Evolutionary conservation across 1,139 yeast genomes (phyloP).

Genomic region (Meyerozyma smithsonii): DNA sequence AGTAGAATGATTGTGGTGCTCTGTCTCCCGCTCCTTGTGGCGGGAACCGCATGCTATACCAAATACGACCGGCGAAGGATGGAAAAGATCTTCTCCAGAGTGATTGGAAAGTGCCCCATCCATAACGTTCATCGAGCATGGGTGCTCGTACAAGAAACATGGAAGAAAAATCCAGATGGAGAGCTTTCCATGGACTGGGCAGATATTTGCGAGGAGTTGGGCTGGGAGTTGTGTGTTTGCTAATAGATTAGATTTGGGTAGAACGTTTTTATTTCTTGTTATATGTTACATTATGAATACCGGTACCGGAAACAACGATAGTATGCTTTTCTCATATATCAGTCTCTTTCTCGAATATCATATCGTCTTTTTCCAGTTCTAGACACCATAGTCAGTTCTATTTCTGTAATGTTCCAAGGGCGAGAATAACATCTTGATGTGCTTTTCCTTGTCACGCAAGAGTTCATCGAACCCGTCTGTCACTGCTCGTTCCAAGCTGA

Average conservation of each 20-base stretch:
- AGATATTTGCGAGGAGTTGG: slow-evolving; percentile 6
- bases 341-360: too few relatives aligned
- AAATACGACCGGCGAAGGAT: slow-evolving; percentile 10
- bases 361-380: too few relatives aligned
- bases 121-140: slow-evolving; percentile 7
- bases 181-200: slow-evolving; percentile 7
- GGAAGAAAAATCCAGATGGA: slow-evolving; percentile 7
- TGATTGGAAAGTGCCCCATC: slow-evolving; percentile 9
- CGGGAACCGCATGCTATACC: slow-evolving; percentile 12
- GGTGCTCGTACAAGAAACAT: slow-evolving; percentile 6
- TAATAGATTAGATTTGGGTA: too few relatives aligned
- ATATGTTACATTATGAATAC: neutral
- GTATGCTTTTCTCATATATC: too few relatives aligned
- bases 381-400: too few relatives aligned
- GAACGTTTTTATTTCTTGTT: neutral
- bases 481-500: slow-evolving; percentile 29
- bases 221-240: slow-evolving; percentile 5
- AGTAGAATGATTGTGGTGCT: slow-evolving; percentile 6
- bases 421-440: slow-evolving; percentile 33
- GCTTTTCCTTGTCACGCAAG: slow-evolving; percentile 30
- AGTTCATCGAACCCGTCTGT: slow-evolving; percentile 32
- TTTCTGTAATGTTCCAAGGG: slow-evolving; percentile 12
- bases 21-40: slow-evolving; percentile 11
- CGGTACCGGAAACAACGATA: too few relatives aligned
- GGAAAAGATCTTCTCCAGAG: slow-evolving; percentile 9